Percentiles rank a stretch among this genome's conserved stretches.
These are phyloP conservation scores for Verticillium tricorpus DNA, from an alignment of 2,329 filamentous ascomycete species.

Conservation along the genomic window DNA sequence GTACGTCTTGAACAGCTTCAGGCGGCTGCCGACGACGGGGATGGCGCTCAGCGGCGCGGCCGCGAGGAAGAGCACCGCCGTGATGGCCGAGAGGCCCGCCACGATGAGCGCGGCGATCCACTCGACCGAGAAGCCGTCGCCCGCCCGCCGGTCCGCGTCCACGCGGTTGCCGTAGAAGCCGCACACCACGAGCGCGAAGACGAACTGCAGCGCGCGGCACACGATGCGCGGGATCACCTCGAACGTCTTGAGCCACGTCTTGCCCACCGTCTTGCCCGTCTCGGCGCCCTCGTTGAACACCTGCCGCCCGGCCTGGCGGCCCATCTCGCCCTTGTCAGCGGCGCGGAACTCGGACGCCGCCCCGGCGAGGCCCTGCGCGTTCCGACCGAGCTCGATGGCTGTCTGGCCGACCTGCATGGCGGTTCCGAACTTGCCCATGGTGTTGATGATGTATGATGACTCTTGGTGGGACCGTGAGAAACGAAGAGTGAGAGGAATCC, in stretches of 20 bases:
- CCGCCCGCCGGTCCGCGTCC: slow-evolving; percentile 31
- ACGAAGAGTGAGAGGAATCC: not conserved
- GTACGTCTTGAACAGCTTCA: slow-evolving; percentile 33
- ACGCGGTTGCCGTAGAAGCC: slow-evolving; percentile 65
- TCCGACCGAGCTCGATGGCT: slow-evolving; percentile 25
- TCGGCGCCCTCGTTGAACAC: slow-evolving; percentile 29
- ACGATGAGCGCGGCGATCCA: slow-evolving; percentile 63
- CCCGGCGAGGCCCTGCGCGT: slow-evolving; percentile 19
- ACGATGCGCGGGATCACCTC: slow-evolving; percentile 43
- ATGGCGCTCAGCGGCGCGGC: slow-evolving; percentile 30
- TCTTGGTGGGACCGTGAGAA: not conserved
- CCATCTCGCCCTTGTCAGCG: slow-evolving; percentile 27
- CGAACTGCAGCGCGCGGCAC: slow-evolving; percentile 63
- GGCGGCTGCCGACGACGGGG: slow-evolving; percentile 24
- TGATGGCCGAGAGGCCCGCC: slow-evolving; percentile 48
- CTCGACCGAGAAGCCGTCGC: slow-evolving; percentile 40
- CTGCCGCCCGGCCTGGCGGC: slow-evolving; percentile 24
- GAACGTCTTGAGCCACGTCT: slow-evolving; percentile 40
- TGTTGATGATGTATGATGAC: not conserved
- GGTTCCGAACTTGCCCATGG: slow-evolving; percentile 23
- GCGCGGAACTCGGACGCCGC: slow-evolving; percentile 23
- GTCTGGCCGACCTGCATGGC: slow-evolving; percentile 28
- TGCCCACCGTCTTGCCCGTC: slow-evolving; percentile 35
- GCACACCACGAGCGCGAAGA: slow-evolving; percentile 63
- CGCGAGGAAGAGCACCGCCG: slow-evolving; percentile 38